phyloP scores from a whole-genome alignment of 345 rosid species.

The Iberis pinnata region DNA sequence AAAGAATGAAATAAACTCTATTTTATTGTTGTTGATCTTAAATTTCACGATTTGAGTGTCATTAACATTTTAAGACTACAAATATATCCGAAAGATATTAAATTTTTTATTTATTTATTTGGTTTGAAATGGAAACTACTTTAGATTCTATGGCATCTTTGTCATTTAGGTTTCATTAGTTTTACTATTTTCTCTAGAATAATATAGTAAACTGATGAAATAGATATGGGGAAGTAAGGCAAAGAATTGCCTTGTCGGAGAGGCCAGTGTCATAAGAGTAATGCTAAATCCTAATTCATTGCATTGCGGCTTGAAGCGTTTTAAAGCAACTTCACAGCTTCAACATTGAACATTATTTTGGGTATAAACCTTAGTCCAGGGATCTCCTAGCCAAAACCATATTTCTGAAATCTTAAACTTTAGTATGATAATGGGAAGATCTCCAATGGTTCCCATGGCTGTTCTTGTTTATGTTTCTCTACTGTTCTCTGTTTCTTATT shows the following conservation, averaged over 20 bases:
- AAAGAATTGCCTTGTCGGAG: constrained; percentile 60
- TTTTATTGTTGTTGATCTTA: too few relatives aligned
- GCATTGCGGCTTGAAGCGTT: constrained; percentile 44
- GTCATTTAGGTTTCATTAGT: constrained; percentile 4
- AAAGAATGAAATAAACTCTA: too few relatives aligned
- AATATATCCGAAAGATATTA: too few relatives aligned
- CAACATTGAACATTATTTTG: not conserved
- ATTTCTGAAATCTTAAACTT: constrained; percentile 5
- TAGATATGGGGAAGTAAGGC: constrained; percentile 32
- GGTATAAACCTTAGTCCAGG: constrained; percentile 20
- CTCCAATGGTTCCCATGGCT: constrained; percentile 25
- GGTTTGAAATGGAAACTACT: not conserved
- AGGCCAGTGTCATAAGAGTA: constrained; percentile 35
- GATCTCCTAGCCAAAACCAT: constrained; percentile 28
- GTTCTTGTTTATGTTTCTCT: constrained; percentile 31
- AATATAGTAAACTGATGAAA: constrained; percentile 2
- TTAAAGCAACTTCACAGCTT: constrained; percentile 41
- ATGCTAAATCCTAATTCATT: constrained; percentile 48
- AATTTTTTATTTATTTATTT: not conserved
- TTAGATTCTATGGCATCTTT: constrained; percentile 19
- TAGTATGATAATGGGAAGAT: constrained; percentile 9
- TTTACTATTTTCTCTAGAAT: too few relatives aligned
- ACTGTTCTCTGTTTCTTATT: constrained; percentile 33
- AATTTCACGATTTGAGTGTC: too few relatives aligned
- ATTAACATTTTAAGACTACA: too few relatives aligned